A percentile compares a stretch with the other conserved stretches of the same genome.
Evolutionary conservation across 192 early-diverging fungal species (phyloP).

Genomic region (Coemansia sp.): DNA sequence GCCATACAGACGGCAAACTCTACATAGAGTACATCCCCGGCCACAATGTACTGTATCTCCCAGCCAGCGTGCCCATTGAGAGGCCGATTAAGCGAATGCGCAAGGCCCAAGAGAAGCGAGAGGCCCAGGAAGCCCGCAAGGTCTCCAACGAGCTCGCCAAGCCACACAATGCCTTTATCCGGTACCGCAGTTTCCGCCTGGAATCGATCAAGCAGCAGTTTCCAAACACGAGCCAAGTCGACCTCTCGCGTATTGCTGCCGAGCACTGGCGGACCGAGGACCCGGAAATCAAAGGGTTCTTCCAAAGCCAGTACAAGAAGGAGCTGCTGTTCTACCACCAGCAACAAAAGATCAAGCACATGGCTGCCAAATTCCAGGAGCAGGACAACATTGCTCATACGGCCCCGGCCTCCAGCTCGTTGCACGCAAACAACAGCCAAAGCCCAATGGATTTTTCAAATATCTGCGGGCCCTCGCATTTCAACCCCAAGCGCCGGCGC

Average conservation of each 20-base stretch:
- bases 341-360: slow-evolving; percentile 8
- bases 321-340: slow-evolving; percentile 19
- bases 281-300: slow-evolving; percentile 9
- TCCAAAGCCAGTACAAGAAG: slow-evolving; percentile 10
- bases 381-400: not conserved
- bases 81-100: not conserved
- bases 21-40: slow-evolving; percentile 30
- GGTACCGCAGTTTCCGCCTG: slow-evolving; percentile 22
- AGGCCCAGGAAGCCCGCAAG: not conserved
- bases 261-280: slow-evolving; percentile 28
- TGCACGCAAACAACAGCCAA: not conserved
- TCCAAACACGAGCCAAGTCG: slow-evolving; percentile 17
- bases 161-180: slow-evolving; percentile 30
- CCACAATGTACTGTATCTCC: slow-evolving; percentile 21
- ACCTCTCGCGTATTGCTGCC: slow-evolving; percentile 23
- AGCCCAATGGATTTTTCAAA: not conserved
- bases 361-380: not conserved
- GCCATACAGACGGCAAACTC: slow-evolving; percentile 13
- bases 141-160: slow-evolving; percentile 3
- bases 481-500: slow-evolving; percentile 3
- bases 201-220: slow-evolving; percentile 5
- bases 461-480: not conserved
- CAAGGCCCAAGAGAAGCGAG: not conserved
- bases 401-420: not conserved
- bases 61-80: slow-evolving; percentile 5